A percentile compares a stretch with the other conserved stretches of the same genome.
phyloP scores from a whole-genome alignment of 352 stramenopile genomes.

The Saprolegnia diclina region DNA sequence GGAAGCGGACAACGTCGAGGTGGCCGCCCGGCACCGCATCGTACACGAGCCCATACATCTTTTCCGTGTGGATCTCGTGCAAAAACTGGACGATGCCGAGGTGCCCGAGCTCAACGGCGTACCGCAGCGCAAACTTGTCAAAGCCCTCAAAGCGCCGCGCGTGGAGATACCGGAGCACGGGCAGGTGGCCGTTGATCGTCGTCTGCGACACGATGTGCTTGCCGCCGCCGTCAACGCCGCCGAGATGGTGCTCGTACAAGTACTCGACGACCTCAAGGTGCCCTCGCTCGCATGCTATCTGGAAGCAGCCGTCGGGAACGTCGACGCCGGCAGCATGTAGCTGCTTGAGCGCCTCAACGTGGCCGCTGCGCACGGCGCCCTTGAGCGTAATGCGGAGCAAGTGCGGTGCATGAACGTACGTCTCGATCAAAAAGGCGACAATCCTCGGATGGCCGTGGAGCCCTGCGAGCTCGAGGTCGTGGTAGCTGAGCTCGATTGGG shows the following conservation, averaged over 20 bases:
- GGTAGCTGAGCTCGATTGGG: not conserved
- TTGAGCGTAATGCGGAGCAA: not conserved
- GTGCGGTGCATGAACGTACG: not conserved
- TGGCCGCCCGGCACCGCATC: constrained; percentile 9
- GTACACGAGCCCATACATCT: constrained; percentile 13
- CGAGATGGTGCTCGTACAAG: constrained; percentile 2
- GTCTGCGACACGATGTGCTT: constrained; percentile 1
- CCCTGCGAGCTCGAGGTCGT: not conserved
- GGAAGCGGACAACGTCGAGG: constrained; percentile 17
- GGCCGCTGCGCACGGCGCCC: not conserved
- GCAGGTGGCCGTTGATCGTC: not conserved
- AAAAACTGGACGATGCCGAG: constrained; percentile 9
- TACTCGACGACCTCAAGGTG: constrained; percentile 5
- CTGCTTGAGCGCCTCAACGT: not conserved
- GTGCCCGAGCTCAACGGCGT: constrained; percentile 9
- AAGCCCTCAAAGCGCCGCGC: not conserved
- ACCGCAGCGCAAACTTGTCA: constrained; percentile 4
- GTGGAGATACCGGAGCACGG: not conserved
- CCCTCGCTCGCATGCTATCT: not conserved
- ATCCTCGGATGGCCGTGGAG: not conserved
- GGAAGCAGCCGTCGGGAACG: not conserved
- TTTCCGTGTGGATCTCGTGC: constrained; percentile 10
- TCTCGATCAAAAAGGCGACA: not conserved
- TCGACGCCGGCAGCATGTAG: not conserved
- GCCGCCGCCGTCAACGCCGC: not conserved